These are phyloP conservation scores for Nepenthes gracilis DNA, from an alignment of 148 eudicot genomes.

Conservation along the genomic window DNA sequence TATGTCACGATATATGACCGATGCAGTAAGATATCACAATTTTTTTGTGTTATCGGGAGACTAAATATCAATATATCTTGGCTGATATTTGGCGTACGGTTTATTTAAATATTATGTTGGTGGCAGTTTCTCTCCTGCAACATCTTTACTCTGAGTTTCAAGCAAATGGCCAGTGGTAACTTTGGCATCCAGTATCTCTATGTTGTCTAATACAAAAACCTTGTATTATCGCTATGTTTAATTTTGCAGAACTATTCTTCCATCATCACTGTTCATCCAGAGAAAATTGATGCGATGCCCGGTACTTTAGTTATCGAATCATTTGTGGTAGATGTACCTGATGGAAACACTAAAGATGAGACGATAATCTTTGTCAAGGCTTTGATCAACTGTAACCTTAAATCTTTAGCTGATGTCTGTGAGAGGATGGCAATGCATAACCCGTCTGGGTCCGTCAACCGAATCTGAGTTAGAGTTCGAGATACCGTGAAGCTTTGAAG, in stretches of 20 bases:
- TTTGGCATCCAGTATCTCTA: too few relatives aligned
- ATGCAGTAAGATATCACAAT: too few relatives aligned
- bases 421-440: slow-evolving; percentile 38
- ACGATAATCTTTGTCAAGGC: slow-evolving; percentile 61
- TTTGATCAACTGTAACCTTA: slow-evolving; percentile 59
- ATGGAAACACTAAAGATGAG: slow-evolving; percentile 62
- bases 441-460: background rate
- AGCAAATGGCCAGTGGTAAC: too few relatives aligned
- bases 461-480: background rate
- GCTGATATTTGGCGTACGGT: too few relatives aligned
- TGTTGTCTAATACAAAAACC: too few relatives aligned
- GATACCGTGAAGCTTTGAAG: too few relatives aligned
- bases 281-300: slow-evolving; percentile 36
- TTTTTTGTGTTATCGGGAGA: too few relatives aligned
- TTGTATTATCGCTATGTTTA: background rate
- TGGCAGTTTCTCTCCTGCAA: too few relatives aligned
- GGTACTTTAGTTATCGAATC: slow-evolving; percentile 65
- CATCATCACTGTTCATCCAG: slow-evolving; percentile 56
- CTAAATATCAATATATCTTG: too few relatives aligned
- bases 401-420: slow-evolving; percentile 58
- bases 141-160: too few relatives aligned
- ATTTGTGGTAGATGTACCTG: slow-evolving; percentile 62
- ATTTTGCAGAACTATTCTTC: slow-evolving; percentile 68
- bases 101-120: too few relatives aligned
- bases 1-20: too few relatives aligned